Evolutionary conservation across 192 early-diverging fungal species (phyloP), one percentile per base, ranked within the genome.

Genomic region (Thoreauomyces humboldtii): DNA sequence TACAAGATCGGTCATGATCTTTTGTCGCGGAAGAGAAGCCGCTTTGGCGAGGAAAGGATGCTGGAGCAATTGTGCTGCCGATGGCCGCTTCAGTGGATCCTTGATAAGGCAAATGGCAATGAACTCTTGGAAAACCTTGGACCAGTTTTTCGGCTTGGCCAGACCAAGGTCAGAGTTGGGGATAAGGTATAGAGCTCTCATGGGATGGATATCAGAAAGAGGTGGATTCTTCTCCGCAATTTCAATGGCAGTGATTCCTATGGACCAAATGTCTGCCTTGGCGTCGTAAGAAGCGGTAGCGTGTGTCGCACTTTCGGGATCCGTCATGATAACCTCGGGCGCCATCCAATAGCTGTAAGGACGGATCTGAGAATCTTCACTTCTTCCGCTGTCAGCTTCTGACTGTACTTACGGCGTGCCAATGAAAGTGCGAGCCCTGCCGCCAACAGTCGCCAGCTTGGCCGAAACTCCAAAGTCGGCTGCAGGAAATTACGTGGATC

Each of bases 391-490:
- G 24, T 63, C 5, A 12, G 21, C 7, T 9, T 24, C 28, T 6
- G 43, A 22, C 58, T 28, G 19, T 65, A 63, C 55, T 57, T 62
- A 85, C 77, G 85, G 85, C 2, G 85, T 86, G 31, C 85, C 85
- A 61, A 86, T 86, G 46, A 86, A 86, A 25, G 85, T 86, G 21
- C 74, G 65, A 1, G 83, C 83, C 4, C 72, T 66, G 21, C 71
- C 79, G 19, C 51, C 54, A 17, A 72, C 36, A 27, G 27, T 44
- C 47, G 69, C 72, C 53, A 86, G 58, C 51, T 84, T 76, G 17
- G 83, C 85, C 11, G 84, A 86, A 6, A 86, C 85, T 41, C 85
- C 85, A 70, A 86, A 86, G 70, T 86, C 85, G 31, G 79, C 82
- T 52, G 21, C 15, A 32, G 12, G n/a, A n/a, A n/a, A n/a, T n/a